These are phyloP conservation scores for Centaurea solstitialis DNA, from an alignment of 129 eudicot genomes.

Conservation along the genomic window DNA sequence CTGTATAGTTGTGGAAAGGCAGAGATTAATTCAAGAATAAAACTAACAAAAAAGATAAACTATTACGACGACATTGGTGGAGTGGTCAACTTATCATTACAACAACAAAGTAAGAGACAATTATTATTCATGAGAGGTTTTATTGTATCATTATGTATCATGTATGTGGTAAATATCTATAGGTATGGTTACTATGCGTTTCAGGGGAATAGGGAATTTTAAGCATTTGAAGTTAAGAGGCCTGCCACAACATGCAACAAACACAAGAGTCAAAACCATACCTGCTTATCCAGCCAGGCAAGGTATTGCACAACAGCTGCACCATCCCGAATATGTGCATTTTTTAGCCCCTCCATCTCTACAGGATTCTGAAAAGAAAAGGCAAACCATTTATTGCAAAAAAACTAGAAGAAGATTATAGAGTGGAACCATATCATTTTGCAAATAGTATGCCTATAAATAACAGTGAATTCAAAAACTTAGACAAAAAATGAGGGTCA, in stretches of 20 bases:
- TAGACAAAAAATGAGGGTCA: not conserved
- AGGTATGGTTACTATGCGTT: not conserved
- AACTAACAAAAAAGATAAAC: not conserved
- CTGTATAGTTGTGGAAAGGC: constrained; percentile 41
- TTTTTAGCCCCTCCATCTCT: constrained; percentile 91
- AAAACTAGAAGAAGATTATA: not conserved
- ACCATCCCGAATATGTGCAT: constrained; percentile 95
- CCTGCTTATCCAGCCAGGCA: constrained; percentile 98
- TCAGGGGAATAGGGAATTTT: not conserved
- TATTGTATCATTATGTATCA: not conserved
- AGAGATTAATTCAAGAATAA: not conserved
- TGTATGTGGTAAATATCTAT: not conserved
- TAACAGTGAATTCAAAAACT: not conserved
- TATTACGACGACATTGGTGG: not conserved
- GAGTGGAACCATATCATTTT: not conserved
- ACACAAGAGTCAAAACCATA: constrained; percentile 5
- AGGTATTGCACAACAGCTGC: constrained; percentile 97
- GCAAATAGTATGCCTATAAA: not conserved
- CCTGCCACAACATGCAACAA: not conserved
- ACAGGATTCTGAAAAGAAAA: constrained; percentile 63
- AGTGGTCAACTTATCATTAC: not conserved
- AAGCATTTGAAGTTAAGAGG: not conserved
- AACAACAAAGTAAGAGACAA: not conserved
- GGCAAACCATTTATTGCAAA: not conserved
- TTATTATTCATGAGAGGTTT: not conserved